These are phyloP conservation scores for Trypanosoma conorhini DNA, from an alignment of 208 protist genomes.

Conservation along the genomic window DNA sequence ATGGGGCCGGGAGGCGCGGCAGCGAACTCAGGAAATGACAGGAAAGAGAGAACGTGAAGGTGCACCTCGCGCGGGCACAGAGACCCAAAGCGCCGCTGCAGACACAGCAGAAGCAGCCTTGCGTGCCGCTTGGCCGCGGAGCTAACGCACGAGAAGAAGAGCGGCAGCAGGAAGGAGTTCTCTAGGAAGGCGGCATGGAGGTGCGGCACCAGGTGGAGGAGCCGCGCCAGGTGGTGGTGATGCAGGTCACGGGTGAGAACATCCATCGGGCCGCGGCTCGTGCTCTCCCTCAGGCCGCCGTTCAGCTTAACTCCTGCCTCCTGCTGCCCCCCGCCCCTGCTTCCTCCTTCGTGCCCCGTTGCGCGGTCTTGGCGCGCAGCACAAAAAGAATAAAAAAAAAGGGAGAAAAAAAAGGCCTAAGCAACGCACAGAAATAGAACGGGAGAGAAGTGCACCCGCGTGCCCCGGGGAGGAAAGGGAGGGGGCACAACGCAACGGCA, in stretches of 20 bases:
- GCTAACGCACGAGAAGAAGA: constrained; percentile 70
- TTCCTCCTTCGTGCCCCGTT: neutral
- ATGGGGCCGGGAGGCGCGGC: neutral
- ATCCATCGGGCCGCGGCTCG: neutral
- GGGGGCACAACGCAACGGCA: neutral
- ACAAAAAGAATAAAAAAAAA: neutral
- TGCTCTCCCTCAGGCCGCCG: neutral
- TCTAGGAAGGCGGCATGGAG: constrained; percentile 51
- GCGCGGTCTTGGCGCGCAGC: neutral
- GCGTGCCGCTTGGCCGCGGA: constrained; percentile 34
- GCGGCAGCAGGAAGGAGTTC: constrained; percentile 57
- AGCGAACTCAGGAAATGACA: constrained; percentile 50
- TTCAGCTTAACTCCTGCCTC: neutral
- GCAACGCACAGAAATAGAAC: too few species aligned
- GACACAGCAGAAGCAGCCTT: constrained; percentile 43
- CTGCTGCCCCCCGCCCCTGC: neutral
- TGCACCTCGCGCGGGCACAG: constrained; percentile 1
- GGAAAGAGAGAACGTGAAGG: constrained; percentile 49
- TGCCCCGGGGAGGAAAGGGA: too few species aligned
- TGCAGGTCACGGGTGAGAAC: constrained; percentile 41
- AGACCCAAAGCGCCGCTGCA: constrained; percentile 38
- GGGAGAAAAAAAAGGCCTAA: too few species aligned
- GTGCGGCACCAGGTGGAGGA: constrained; percentile 61
- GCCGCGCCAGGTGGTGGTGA: constrained; percentile 66
- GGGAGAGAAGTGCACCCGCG: neutral